Base-by-base conservation (phyloP, 768 basidiomycete genomes). In the Krasilnikovozyma curviuscula region DNA sequence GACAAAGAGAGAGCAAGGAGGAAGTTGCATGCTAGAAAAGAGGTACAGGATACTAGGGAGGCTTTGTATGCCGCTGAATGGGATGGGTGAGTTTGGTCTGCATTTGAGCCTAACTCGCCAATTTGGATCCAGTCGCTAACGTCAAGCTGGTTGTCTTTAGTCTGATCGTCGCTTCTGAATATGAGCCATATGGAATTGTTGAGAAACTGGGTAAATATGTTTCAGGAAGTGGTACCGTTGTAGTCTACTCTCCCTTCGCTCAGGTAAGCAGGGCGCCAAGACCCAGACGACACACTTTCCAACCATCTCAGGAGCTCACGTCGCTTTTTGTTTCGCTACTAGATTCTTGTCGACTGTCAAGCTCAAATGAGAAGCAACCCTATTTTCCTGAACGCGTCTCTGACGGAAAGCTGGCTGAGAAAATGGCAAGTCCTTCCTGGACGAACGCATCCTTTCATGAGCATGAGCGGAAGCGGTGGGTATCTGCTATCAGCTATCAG, bases 381-480 rank as follows among this genome's bases (percentile, higher is more conserved):
- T 8, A 65, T 71, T 52, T 89, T 76, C 63, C 68, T 97, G 10
- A 77, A 76, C 28, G 79, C 85, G 7, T 77, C 72, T 14, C 67
- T 97, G 27, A 80, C 82, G 3, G 91, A 97, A 64, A 70, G 75
- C 10, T 95, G 83, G 80, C 64, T 84, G 34, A 75, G 91, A 25
- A 73, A 75, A 54, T 98, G 97, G 67, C 48, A 74, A 68, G 79
- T 88, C 14, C 70, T 98, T n/a, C 93, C 93, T 21, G 91, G 93
- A 21, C 73, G 93, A 30, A 91, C 84, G 33, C 93, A 98, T 67
- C 93, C 93, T 3, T 76, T 74, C 54, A 97, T 98, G 93, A 78
- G 71, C 48, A 82, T 77, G 50, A 79, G 83, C 19, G 84, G 83
- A 10, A 78, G 80, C 1, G 89, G 86, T 13, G 91, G 93, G 0